Percentiles rank a stretch among this genome's conserved stretches.
Evolutionary conservation across 768 basidiomycete genomes (phyloP).

Genomic region (Phanerodontia chrysosporium): DNA sequence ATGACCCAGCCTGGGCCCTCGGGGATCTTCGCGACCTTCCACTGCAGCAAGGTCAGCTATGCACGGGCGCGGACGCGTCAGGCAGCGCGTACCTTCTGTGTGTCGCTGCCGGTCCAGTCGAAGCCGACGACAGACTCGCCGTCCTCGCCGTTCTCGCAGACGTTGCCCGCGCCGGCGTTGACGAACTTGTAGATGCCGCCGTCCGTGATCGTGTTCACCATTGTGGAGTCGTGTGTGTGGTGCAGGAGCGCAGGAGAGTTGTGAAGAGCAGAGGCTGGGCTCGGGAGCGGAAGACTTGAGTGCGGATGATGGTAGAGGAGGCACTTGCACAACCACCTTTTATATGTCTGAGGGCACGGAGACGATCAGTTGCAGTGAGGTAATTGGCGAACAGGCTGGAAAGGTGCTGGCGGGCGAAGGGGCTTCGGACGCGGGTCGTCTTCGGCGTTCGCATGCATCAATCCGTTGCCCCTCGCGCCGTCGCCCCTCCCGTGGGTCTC

Average conservation of each 20-base stretch:
- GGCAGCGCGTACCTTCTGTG: conserved; percentile 40
- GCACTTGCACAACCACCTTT: background rate
- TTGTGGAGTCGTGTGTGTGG: background rate
- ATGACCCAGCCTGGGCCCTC: conserved; percentile 31
- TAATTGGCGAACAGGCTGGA: background rate
- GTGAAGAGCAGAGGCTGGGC: too few species aligned
- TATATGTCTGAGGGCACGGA: background rate
- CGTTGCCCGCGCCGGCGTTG: conserved; percentile 50
- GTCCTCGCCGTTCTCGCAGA: conserved; percentile 52
- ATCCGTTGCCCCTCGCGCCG: too few species aligned
- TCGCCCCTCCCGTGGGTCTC: background rate
- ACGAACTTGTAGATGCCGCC: conserved; percentile 41
- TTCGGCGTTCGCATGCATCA: background rate
- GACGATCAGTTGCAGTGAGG: background rate
- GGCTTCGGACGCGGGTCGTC: background rate
- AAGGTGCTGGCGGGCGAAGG: too few species aligned
- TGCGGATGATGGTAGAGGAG: background rate
- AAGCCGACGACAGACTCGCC: conserved; percentile 48
- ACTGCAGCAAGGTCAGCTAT: background rate
- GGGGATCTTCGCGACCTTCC: background rate
- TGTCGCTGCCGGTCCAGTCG: conserved; percentile 35
- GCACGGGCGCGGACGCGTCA: background rate
- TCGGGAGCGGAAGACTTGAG: background rate
- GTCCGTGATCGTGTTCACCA: conserved; percentile 19
- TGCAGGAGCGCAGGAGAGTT: background rate